phyloP scores from a whole-genome alignment of 2,329 filamentous ascomycete species.

The Xylariaceae sp. region DNA sequence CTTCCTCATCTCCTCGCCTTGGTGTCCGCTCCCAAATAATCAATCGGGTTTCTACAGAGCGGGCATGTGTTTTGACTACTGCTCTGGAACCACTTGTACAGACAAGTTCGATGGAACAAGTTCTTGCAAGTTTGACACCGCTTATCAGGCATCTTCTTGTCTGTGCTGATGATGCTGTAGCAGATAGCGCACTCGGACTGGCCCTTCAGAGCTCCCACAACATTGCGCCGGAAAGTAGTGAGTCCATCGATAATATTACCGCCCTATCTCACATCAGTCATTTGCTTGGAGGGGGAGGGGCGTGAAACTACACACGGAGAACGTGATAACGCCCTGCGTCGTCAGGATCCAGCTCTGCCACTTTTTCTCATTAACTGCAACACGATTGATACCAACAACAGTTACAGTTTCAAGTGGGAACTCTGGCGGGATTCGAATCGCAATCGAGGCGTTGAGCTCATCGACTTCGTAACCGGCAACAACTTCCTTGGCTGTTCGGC shows the following conservation, averaged over 20 bases:
- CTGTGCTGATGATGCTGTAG: constrained; percentile 87
- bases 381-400: constrained; percentile 75
- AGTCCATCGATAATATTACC: constrained; percentile 86
- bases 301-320: constrained; percentile 55
- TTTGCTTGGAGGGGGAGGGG: background rate
- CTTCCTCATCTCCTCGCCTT: constrained; percentile 21
- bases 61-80: constrained; percentile 91
- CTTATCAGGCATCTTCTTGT: constrained; percentile 90
- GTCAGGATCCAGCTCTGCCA: constrained; percentile 90
- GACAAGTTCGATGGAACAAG: constrained; percentile 81
- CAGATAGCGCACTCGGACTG: constrained; percentile 96
- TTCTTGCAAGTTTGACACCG: constrained; percentile 90
- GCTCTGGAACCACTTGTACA: constrained; percentile 96
- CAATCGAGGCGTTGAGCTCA: constrained; percentile 78
- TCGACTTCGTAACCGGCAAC: constrained; percentile 84
- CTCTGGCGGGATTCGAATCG: constrained; percentile 73
- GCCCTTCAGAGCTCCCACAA: constrained; percentile 83
- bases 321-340: constrained; percentile 89
- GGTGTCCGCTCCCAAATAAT: constrained; percentile 43
- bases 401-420: constrained; percentile 80
- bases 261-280: constrained; percentile 49
- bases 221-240: constrained; percentile 79
- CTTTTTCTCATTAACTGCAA: constrained; percentile 85
- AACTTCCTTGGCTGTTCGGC: constrained; percentile 69
- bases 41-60: constrained; percentile 85